Base-by-base conservation (phyloP, 169 alveolate genomes). In the Plasmodium coatneyi region DNA sequence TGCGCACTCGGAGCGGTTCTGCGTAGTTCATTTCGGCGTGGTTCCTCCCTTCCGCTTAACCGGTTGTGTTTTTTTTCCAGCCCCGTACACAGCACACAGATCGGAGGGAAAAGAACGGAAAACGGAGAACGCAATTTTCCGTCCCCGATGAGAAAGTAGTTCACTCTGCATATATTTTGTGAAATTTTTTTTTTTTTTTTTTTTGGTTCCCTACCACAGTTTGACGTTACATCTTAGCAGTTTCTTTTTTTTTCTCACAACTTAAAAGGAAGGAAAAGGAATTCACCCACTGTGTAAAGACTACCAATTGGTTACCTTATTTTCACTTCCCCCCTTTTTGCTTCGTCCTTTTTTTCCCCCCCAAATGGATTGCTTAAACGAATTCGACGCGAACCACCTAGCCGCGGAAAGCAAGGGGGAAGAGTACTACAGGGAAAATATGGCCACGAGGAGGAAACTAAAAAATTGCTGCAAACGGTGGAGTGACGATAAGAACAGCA, bases 381-480 rank as follows among this genome's bases (percentile, higher is more conserved):
- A 87, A 25, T 28, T 87, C 25, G 78, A 87, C 71, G 19, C 81
- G 19, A 78, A 22, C 2, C 70, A 19, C 41, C 28, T 54, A 28
- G 74, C 16, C 30, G 81, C 78, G 71, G 76, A 54, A 70, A 36
- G n/a, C n/a, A 79, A 87, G 46, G 81, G 43, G 46, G 71, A 5
- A 30, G 78, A 7, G 56, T 54, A 79, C 46, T 83, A 87, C 28
- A 19, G 4, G 32, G 71, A 79, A 7, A 49, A 78, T 12, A 82
- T 30, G 28, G 70, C 70, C 12, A 87, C 43, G 25, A 87, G 16
- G 70, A 41, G 70, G 46, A 87, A 87, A 25, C 32, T 78, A 9
- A 76, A 87, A 78, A 87, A 87, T 78, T 87, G 93, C 70, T 87
- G 93, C 41, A 87, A 79, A 78, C 78, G 71, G 70, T 87, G 93